Base-by-base conservation (phyloP, 2,329 filamentous ascomycete genomes). In the Monosporascus sp. region DNA sequence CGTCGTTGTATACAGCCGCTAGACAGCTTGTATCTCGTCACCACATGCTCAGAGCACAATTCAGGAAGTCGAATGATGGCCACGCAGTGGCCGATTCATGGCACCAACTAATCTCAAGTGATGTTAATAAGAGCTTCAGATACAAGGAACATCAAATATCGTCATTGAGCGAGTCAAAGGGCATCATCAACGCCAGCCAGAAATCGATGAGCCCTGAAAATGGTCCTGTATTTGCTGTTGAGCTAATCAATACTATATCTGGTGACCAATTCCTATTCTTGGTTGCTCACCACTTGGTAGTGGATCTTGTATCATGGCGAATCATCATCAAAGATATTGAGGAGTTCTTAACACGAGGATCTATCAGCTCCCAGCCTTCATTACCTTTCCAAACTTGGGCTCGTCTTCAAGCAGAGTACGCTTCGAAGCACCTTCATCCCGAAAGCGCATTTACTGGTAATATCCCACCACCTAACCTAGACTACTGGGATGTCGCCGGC, bases 231-330 rank as follows among this genome's bases (percentile, higher is more conserved):
- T 54, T 56, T 45, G 27, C 38, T 14, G 46, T 47, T n/a, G 54
- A 56, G 22, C 19, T 52, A 16, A 26, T 54, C 16, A 51, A 19
- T 17, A 24, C 22, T 9, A 31, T 4, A 8, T 14, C 17, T 43
- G 24, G 19, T 24, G 40, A 34, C 20, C 27, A 48, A 27, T 36
- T 31, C 20, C 41, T 54, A 5, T 46, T 52, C 9, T 20, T 56
- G 20, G 38, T 37, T 27, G 49, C 55, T 19, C 55, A 56, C 24
- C 55, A 56, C 41, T 22, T 54, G 27, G 49, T 56, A 17, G 48
- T 52, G n/a, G 55, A 56, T 14, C 47, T 56, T 5, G 49, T 54
- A 20, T 56, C 55, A 24, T 56, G 52, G 55, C 49, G 55, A 14
- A 44, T 56, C n/a, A 50, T 56, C 2, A 26, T 26, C 26, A 26